Evolutionary conservation across 768 basidiomycete species (phyloP).

Genomic region (Xerocomus brunneocitrinus): DNA sequence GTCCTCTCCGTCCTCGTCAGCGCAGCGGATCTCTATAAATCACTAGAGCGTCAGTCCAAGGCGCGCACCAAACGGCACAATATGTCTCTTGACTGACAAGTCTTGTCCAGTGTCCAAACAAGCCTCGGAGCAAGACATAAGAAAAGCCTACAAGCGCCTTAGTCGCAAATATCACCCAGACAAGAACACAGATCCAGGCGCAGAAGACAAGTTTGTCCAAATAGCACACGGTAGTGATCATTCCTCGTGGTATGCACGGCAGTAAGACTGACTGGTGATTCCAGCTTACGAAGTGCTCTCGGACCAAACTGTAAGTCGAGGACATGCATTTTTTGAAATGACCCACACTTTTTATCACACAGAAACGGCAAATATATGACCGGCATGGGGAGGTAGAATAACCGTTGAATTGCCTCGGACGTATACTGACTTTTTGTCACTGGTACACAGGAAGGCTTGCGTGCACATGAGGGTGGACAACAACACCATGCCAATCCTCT

Average conservation of each 20-base stretch:
- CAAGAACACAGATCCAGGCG: slow-evolving; percentile 83
- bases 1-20: slow-evolving; percentile 28
- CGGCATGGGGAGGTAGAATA: slow-evolving; percentile 75
- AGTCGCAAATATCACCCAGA: slow-evolving; percentile 92
- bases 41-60: slow-evolving; percentile 67
- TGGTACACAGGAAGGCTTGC: slow-evolving; percentile 70
- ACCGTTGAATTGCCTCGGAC: neutral
- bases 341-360: slow-evolving; percentile 4
- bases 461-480: slow-evolving; percentile 87
- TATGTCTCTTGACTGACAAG: slow-evolving; percentile 21
- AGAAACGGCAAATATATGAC: slow-evolving; percentile 95
- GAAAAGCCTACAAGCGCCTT: slow-evolving; percentile 86
- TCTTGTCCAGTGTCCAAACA: slow-evolving; percentile 54
- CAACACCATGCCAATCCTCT: slow-evolving; percentile 77
- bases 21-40: slow-evolving; percentile 78
- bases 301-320: slow-evolving; percentile 59
- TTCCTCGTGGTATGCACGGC: neutral
- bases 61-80: slow-evolving; percentile 23
- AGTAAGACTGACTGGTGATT: slow-evolving; percentile 6
- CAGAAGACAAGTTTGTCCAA: slow-evolving; percentile 85
- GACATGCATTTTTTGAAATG: neutral
- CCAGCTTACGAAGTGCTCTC: slow-evolving; percentile 94
- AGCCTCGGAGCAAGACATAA: slow-evolving; percentile 84
- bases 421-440: slow-evolving; percentile 9
- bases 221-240: slow-evolving; percentile 72